Evolutionary conservation across 305 asterid species (phyloP).

Genomic region (Plantago lanceolata): DNA sequence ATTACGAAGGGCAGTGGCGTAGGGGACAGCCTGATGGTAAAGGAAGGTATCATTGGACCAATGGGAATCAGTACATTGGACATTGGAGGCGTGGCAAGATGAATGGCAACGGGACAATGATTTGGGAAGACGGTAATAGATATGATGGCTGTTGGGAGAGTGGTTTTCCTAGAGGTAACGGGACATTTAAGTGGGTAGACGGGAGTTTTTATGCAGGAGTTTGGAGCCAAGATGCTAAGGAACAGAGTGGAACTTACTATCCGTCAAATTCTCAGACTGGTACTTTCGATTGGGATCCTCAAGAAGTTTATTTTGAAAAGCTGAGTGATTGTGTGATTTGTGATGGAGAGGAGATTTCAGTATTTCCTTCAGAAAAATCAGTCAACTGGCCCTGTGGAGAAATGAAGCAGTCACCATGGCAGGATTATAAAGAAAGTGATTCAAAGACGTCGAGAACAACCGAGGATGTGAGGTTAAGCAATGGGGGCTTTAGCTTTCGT

Average conservation of each 20-base stretch:
- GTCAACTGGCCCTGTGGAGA: constrained; percentile 56
- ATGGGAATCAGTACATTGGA: constrained; percentile 75
- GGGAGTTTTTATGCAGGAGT: constrained; percentile 84
- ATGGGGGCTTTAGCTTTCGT: constrained; percentile 32
- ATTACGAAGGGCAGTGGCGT: constrained; percentile 69
- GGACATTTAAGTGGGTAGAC: constrained; percentile 68
- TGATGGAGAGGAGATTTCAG: constrained; percentile 47
- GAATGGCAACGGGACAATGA: constrained; percentile 72
- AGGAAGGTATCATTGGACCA: constrained; percentile 75
- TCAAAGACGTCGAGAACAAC: constrained; percentile 33
- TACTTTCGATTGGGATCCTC: constrained; percentile 72
- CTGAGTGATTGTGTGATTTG: constrained; percentile 43
- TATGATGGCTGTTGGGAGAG: constrained; percentile 81
- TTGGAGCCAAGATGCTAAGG: constrained; percentile 67
- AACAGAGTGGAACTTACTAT: constrained; percentile 75
- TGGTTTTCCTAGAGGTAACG: constrained; percentile 80
- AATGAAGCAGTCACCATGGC: constrained; percentile 32
- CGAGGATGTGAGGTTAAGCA: constrained; percentile 38
- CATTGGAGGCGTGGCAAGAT: constrained; percentile 72
- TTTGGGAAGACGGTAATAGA: constrained; percentile 66
- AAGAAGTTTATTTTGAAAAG: constrained; percentile 40
- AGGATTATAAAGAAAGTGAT: constrained; percentile 27
- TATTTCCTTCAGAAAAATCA: constrained; percentile 62
- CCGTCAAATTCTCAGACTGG: constrained; percentile 46
- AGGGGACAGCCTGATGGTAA: constrained; percentile 60